Base-by-base conservation (phyloP, 116 monocot species). In the Trichopus zeylanicus region DNA sequence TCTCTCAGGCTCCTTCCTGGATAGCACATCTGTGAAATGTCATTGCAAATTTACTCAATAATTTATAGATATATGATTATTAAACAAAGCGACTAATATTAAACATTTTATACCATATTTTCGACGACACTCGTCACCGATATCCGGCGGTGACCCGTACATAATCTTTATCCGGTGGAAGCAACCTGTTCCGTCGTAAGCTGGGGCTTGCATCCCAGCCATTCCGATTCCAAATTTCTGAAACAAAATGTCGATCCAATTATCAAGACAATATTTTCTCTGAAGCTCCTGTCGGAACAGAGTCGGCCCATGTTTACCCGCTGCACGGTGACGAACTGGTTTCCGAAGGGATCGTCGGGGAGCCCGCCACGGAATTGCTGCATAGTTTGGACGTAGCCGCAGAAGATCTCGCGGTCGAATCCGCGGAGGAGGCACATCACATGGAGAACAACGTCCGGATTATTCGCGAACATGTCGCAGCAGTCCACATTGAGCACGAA, bases 351-450 rank as follows among this genome's bases (percentile, higher is more conserved):
- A 42, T 85, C 85, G 22, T 85, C 77, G 29, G 77, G 57, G 70
- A 80, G 80, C 9, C n/a, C 73, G 5, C 62, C 70, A 30, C 80
- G 56, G 65, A 85, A 85, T 0, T 12, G 27, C 48, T 85, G 85
- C 0, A 74, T 73, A 0, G 42, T 59, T 61, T 85, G 85, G 53
- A 68, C 80, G 47, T 58, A 85, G 0, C 77, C 85, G 29, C 74
- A 59, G 6, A 0, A 25, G 6, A 13, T 24, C 13, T 80, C 85
- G 5, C 67, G 11, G 16, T 66, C 65, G n/a, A 80, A 71, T 0
- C 85, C 85, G 0, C 80, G 71, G 0, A 85, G 51, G 26, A 85
- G 74, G 51, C 85, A 85, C 80, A 85, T 85, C n/a, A 46, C 85
- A 39, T 85, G 85, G 46, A 67, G 73, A 39, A 80, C 31, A 6